A percentile compares a stretch with the other conserved stretches of the same genome.
These are phyloP conservation scores for Tylopilus intermedius DNA, from an alignment of 768 basidiomycete species.

Conservation along the genomic window DNA sequence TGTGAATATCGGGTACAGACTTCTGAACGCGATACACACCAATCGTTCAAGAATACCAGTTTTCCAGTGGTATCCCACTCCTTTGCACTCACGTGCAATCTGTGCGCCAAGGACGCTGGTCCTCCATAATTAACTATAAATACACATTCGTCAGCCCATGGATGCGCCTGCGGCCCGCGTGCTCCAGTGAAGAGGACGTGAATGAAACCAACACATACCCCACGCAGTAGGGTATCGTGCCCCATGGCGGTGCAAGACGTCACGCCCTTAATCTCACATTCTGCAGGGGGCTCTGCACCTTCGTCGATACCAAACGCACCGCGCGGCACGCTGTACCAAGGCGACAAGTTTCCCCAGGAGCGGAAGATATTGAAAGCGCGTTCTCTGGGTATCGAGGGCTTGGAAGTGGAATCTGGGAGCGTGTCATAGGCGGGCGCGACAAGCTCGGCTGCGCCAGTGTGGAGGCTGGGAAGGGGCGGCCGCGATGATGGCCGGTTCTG, in stretches of 20 bases:
- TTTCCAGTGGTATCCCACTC: conserved; percentile 63
- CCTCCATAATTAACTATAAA: conserved; percentile 55
- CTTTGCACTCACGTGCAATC: conserved; percentile 49
- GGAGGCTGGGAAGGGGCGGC: conserved; percentile 81
- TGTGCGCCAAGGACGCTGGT: conserved; percentile 51
- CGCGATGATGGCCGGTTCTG: conserved; percentile 64
- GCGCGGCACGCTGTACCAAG: conserved; percentile 74
- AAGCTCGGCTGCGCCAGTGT: conserved; percentile 64
- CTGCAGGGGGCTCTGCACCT: conserved; percentile 61
- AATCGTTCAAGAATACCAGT: conserved; percentile 74
- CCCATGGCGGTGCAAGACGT: conserved; percentile 79
- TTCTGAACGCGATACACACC: conserved; percentile 39
- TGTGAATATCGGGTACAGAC: conserved; percentile 1
- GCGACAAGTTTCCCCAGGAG: conserved; percentile 81
- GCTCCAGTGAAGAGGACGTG: not conserved
- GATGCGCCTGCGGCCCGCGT: not conserved
- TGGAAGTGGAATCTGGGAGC: conserved; percentile 19
- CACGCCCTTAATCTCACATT: conserved; percentile 66
- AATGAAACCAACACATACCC: conserved; percentile 38
- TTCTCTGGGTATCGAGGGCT: conserved; percentile 11
- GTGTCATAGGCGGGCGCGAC: conserved; percentile 40
- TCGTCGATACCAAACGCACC: conserved; percentile 71
- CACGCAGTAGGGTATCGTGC: conserved; percentile 68
- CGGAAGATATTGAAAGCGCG: conserved; percentile 61
- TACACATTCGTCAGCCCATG: not conserved